Base-by-base conservation (phyloP, 2,329 filamentous ascomycete genomes). In the Amauroascus niger region DNA sequence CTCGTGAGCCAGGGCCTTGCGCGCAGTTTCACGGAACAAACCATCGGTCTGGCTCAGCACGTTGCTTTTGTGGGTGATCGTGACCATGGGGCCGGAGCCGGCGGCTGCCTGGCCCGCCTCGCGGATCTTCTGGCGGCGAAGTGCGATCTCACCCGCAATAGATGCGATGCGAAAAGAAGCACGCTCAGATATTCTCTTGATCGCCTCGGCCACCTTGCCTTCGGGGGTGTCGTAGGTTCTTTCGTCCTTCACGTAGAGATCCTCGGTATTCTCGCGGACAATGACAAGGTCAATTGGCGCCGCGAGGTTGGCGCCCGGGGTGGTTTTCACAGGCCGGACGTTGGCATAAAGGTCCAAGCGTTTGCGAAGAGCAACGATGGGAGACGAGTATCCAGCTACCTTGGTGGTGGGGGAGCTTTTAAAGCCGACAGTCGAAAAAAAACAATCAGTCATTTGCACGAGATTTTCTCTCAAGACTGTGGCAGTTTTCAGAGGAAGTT, bases 11-110 rank as follows among this genome's bases (percentile, higher is more conserved):
- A 97, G 82, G 3, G 87, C 88, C 28, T 78, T 77, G 61, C 87
- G 83, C 14, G 87, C 82, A 3, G 87, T 86, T 62, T 84, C 77
- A 62, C 93, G 84, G 82, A 98, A 98, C 46, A 98, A 81, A 30
- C 93, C 93, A 72, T 98, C 93, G 14, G 93, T 97, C 72, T 97
- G 91, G 41, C 86, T 89, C 26, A 98, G 80, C 20, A 98, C 93
- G 74, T 98, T 98, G 71, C 85, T 90, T 78, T 98, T 98, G 80
- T 98, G 93, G 48, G 93, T 97, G 69, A 98, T 88, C 56, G 93
- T 98, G 57, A 98, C 90, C 63, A 91, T 79, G 26, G 89, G 83
- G 73, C 89, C 86, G 59, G 86, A 83, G 68, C 79, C 81, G 28
- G 74, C 64, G 13, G 68, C 65, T 44, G 76, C 75, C n/a, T 73